phyloP scores from a whole-genome alignment of 164 flowering plant genomes.

The Protea cynaroides region DNA sequence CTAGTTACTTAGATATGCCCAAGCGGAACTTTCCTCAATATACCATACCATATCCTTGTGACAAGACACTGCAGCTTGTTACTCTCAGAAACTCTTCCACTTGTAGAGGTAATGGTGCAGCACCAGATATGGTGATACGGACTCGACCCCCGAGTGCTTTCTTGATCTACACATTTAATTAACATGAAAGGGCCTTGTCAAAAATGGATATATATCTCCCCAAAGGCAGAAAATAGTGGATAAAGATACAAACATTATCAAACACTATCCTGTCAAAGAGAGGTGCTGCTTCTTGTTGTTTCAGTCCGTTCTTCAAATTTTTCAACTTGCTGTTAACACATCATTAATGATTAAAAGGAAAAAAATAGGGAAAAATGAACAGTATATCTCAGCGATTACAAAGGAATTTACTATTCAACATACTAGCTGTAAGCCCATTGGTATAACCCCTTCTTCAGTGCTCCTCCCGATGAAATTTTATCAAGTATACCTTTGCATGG shows the following conservation, averaged over 20 bases:
- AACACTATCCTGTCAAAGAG: slow-evolving; percentile 73
- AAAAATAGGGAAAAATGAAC: not conserved
- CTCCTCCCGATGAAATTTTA: slow-evolving; percentile 70
- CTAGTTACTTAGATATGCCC: not conserved
- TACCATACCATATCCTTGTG: slow-evolving; percentile 89
- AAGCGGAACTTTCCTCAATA: not conserved
- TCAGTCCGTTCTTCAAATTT: slow-evolving; percentile 66
- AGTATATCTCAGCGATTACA: not conserved
- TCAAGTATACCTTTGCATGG: slow-evolving; percentile 51
- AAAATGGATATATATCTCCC: not conserved
- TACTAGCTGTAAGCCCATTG: slow-evolving; percentile 86
- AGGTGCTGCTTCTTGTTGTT: slow-evolving; percentile 84
- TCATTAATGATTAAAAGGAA: not conserved
- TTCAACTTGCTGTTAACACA: slow-evolving; percentile 60
- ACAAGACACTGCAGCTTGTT: slow-evolving; percentile 47
- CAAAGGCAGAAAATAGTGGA: not conserved
- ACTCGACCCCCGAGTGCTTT: slow-evolving; percentile 76
- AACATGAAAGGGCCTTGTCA: not conserved
- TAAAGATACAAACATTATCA: slow-evolving; percentile 47
- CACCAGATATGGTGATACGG: slow-evolving; percentile 72
- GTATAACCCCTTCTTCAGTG: slow-evolving; percentile 54
- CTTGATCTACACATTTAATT: slow-evolving; percentile 42
- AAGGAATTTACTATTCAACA: slow-evolving; percentile 15
- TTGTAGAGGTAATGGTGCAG: slow-evolving; percentile 78
- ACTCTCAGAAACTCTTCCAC: slow-evolving; percentile 85